A percentile compares a stretch with the other conserved stretches of the same genome.
Conservation (phyloP, 1,284 basidiomycete genomes). For the Phaffia rhodozyma region DNA sequence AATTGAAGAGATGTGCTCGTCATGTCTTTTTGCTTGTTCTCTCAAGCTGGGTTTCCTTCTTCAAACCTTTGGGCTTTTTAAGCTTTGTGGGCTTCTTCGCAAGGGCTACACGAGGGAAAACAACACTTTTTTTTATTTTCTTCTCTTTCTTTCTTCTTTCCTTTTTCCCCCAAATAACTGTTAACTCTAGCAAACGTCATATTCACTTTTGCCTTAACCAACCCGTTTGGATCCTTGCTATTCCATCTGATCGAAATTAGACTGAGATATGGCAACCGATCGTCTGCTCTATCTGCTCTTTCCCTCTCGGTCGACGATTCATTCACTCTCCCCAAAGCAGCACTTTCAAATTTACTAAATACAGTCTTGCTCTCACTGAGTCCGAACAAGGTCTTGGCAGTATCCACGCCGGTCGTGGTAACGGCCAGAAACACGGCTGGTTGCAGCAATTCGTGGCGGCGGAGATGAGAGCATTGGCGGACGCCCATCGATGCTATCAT, state of each 20-base stretch:
- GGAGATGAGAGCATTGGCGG: slow-evolving; percentile 12
- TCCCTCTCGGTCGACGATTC: slow-evolving; percentile 6
- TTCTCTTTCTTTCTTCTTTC: not conserved
- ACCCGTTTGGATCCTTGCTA: not conserved
- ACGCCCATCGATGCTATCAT: slow-evolving; percentile 15
- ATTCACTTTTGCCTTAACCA: not conserved
- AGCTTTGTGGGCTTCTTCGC: not conserved
- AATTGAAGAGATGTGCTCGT: too few relatives aligned
- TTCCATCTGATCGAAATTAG: not conserved
- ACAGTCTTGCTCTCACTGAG: not conserved
- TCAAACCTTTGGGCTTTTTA: not conserved
- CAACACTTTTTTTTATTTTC: not conserved
- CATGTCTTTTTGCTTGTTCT: not conserved
- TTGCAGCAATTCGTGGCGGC: not conserved
- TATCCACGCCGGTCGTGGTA: too few relatives aligned
- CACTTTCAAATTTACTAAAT: slow-evolving; percentile 13
- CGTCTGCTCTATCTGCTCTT: slow-evolving; percentile 7
- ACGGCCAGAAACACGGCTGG: too few relatives aligned
- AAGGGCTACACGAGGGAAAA: slow-evolving; percentile 13
- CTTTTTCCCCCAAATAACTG: too few relatives aligned
- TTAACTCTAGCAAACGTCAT: not conserved
- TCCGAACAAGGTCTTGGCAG: too few relatives aligned
- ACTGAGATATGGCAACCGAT: slow-evolving; percentile 13
- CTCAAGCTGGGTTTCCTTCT: not conserved
- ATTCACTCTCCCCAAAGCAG: not conserved